Percentiles rank a stretch among this genome's conserved stretches.
phyloP scores from a whole-genome alignment of 164 flowering plant species.

The Nymphaea colorata region DNA sequence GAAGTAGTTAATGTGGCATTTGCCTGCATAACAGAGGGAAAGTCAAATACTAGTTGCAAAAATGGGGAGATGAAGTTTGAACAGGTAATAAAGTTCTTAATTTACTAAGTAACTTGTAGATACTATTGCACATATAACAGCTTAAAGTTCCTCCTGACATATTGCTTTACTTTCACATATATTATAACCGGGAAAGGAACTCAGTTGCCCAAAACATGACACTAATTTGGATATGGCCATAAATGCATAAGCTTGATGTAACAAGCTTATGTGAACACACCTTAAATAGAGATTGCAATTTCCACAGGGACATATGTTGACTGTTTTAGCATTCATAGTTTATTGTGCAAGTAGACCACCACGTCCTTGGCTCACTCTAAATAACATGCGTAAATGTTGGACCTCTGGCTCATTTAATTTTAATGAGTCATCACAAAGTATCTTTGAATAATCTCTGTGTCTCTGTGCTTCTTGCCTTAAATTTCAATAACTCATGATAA shows the following conservation, averaged over 20 bases:
- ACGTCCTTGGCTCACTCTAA: too few species aligned
- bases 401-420: too few species aligned
- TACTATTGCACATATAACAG: neutral
- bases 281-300: too few species aligned
- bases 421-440: too few species aligned
- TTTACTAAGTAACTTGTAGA: neutral
- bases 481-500: too few species aligned
- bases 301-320: too few species aligned
- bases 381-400: too few species aligned
- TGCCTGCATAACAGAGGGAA: conserved; percentile 37
- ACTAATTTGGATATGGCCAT: neutral
- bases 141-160: neutral
- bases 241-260: neutral
- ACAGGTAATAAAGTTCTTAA: conserved; percentile 32
- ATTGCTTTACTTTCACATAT: neutral
- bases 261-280: too few species aligned
- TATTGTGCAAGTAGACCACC: too few species aligned
- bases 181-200: neutral
- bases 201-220: neutral
- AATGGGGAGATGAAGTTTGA: conserved; percentile 36
- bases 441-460: too few species aligned
- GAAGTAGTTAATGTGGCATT: conserved; percentile 61
- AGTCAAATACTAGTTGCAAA: conserved; percentile 17
- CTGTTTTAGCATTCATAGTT: too few species aligned
- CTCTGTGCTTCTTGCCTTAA: too few species aligned